Evolutionary conservation across 441 rosid genomes (phyloP).

Genomic region (Jatropha podagrica): DNA sequence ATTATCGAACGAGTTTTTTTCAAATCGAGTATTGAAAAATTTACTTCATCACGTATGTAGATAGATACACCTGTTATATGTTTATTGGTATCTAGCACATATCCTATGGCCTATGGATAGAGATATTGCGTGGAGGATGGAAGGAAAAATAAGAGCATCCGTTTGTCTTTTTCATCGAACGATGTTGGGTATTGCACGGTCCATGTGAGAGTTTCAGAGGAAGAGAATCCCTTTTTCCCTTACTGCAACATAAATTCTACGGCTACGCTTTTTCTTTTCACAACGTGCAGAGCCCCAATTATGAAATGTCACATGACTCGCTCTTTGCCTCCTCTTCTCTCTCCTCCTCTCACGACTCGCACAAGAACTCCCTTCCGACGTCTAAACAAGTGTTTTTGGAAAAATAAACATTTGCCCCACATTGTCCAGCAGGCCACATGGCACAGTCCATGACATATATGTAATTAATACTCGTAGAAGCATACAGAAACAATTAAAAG

Average conservation of each 20-base stretch:
- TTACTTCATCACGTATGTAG: too few species aligned
- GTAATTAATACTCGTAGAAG: neutral
- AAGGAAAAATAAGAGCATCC: too few species aligned
- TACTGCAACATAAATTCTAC: neutral
- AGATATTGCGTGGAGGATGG: too few species aligned
- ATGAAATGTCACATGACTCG: neutral
- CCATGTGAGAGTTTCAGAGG: neutral
- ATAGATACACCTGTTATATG: too few species aligned
- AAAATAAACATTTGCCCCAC: neutral
- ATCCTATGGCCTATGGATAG: too few species aligned
- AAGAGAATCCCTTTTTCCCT: neutral
- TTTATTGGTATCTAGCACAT: too few species aligned
- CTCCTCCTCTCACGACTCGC: too few species aligned
- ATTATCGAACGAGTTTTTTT: too few species aligned
- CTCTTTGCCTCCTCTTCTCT: too few species aligned
- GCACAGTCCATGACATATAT: neutral
- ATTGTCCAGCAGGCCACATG: constrained; percentile 7
- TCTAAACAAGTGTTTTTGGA: too few species aligned
- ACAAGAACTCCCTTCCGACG: too few species aligned
- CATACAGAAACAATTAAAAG: neutral
- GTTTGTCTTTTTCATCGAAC: neutral
- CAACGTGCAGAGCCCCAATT: neutral
- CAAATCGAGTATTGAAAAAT: too few species aligned
- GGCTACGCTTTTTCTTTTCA: neutral
- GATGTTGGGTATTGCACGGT: neutral